Base-by-base conservation (phyloP, 257 asterid species). In the Ophiorrhiza pumila region DNA sequence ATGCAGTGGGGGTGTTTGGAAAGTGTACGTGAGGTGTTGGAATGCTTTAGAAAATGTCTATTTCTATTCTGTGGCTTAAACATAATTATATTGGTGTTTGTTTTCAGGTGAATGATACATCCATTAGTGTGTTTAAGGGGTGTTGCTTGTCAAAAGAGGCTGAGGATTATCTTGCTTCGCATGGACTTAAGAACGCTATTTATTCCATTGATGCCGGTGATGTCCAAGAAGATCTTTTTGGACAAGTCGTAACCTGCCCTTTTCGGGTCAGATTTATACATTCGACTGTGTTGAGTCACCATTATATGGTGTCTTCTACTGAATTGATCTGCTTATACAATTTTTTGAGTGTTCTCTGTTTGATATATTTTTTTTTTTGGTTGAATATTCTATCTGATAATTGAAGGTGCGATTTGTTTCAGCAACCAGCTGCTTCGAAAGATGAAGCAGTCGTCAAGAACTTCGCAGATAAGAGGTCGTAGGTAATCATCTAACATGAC, bases 151-250 rank as follows among this genome's bases (percentile, higher is more conserved):
- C 94, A 43, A 86, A 83, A 82, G 88, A 90, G 71, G 88, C 97
- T 61, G 98, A 90, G 88, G 90, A 81, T 35, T 85, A 86, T 79
- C 93, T 95, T 74, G 80, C 97, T 14, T 82, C 93, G 58, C 91
- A 79, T 60, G 99, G 98, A 65, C 95, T 95, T 68, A 89, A 85
- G 80, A 89, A 86, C 84, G 84, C 97, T 18, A 87, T 90, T 56
- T 91, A 92, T 77, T 84, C 92, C 65, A 52, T 90, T 39, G 85
- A 82, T 77, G 82, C 87, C 69, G 66, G 78, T 64, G 85, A 81
- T 63, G 83, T 95, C 73, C 91, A 83, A 69, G 95, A 86, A 64
- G 93, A 84, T 81, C 95, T 92, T 57, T 95, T 95, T 77, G 99
- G 99, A 75, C 87, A 79, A 71, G 87, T 92, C 58, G 68, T 82